Evolutionary conservation across 2,329 filamentous ascomycete genomes (phyloP).

Genomic region (Leptographium procerum): DNA sequence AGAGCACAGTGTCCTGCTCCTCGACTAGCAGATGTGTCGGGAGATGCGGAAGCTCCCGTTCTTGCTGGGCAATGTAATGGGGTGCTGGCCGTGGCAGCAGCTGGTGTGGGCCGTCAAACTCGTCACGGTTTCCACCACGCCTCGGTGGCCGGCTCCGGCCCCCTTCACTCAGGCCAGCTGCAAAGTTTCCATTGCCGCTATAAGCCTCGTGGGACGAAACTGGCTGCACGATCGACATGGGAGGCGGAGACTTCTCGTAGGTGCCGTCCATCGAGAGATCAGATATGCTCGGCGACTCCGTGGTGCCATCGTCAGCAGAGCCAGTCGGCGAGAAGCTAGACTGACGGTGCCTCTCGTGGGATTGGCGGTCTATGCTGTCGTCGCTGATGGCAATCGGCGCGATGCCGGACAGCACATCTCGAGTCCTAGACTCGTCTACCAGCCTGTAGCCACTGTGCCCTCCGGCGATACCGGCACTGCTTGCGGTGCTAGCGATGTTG

Average conservation of each 20-base stretch:
- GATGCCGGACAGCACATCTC: background rate
- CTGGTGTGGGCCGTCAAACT: conserved; percentile 81
- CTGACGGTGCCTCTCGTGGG: conserved; percentile 35
- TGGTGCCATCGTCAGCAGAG: conserved; percentile 46
- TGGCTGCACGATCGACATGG: background rate
- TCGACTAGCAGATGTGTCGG: conserved; percentile 73
- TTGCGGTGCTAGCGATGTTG: background rate
- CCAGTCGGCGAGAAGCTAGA: conserved; percentile 45
- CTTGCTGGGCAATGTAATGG: conserved; percentile 62
- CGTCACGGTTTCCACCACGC: conserved; percentile 70
- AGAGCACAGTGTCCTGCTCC: conserved; percentile 74
- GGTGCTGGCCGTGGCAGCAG: conserved; percentile 62
- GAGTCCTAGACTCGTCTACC: background rate
- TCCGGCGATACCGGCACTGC: background rate
- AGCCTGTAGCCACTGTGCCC: background rate
- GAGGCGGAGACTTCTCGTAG: conserved; percentile 25
- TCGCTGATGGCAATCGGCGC: background rate
- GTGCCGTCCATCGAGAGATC: conserved; percentile 48
- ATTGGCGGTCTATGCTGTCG: background rate
- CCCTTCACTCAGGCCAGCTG: conserved; percentile 29
- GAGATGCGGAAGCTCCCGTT: conserved; percentile 69
- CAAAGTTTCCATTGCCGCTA: conserved; percentile 29
- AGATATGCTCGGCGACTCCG: conserved; percentile 43
- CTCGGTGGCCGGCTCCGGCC: conserved; percentile 47
- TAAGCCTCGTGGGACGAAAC: background rate